Conservation (phyloP, 192 early-diverging fungal genomes). For the Coemansia sp. region DNA sequence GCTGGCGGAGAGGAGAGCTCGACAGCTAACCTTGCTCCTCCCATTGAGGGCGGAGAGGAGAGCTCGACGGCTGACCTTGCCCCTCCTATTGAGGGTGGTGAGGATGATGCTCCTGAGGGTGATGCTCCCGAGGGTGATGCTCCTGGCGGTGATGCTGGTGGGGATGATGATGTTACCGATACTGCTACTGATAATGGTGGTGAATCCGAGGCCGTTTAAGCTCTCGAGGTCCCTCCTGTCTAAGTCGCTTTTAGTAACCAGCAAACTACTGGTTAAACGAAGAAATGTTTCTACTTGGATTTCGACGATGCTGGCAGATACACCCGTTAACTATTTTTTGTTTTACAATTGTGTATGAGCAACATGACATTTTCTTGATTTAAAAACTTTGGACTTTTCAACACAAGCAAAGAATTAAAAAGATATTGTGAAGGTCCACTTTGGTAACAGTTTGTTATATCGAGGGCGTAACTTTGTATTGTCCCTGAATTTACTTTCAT, state of each 20-base stretch:
- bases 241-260: background rate
- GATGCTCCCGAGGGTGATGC: slow-evolving; percentile 4
- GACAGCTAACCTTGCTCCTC: background rate
- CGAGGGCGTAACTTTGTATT: no score
- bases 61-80: background rate
- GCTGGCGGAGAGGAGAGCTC: background rate
- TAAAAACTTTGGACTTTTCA: background rate
- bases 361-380: background rate
- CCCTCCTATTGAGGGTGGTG: background rate
- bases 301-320: background rate
- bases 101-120: background rate
- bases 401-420: background rate
- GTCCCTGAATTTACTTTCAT: background rate
- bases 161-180: background rate
- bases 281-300: background rate
- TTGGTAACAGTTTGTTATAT: background rate
- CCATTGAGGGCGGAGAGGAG: background rate
- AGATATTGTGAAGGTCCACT: background rate
- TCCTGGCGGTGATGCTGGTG: slow-evolving; percentile 4
- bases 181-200: background rate
- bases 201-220: no score
- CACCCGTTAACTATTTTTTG: background rate
- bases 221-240: background rate
- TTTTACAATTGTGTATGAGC: background rate
- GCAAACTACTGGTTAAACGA: background rate